phyloP scores from a whole-genome alignment of 805 yeast genomes.

The Yamadazyma tumulicola region DNA sequence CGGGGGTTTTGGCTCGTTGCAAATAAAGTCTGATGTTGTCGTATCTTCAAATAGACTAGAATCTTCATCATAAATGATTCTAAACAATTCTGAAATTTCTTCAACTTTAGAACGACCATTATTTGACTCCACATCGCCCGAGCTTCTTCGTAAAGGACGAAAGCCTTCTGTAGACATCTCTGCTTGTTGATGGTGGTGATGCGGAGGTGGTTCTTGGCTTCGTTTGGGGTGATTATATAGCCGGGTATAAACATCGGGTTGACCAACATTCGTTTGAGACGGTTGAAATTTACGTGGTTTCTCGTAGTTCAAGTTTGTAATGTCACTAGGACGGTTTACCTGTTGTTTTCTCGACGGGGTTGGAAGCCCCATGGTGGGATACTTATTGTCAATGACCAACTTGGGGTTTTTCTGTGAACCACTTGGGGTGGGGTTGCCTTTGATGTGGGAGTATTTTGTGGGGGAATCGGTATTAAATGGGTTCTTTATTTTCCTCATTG shows the following conservation, averaged over 20 bases:
- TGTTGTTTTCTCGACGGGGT: constrained; percentile 4
- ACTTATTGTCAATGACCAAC: neutral
- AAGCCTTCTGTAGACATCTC: neutral
- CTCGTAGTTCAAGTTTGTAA: constrained; percentile 17
- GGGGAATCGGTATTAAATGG: constrained; percentile 12
- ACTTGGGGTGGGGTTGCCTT: neutral
- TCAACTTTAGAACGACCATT: constrained; percentile 1
- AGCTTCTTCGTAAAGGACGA: neutral
- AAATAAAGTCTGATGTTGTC: constrained; percentile 3
- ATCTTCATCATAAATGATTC: constrained; percentile 22
- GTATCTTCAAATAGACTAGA: constrained; percentile 21
- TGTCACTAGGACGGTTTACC: constrained; percentile 15
- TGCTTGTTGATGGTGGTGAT: neutral
- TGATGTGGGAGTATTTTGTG: neutral
- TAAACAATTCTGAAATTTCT: constrained; percentile 14
- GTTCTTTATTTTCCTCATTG: constrained; percentile 23
- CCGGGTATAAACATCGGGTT: constrained; percentile 13
- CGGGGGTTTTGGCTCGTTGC: constrained; percentile 7
- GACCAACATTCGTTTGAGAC: constrained; percentile 1
- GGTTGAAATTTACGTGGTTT: neutral
- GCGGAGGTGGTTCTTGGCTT: neutral
- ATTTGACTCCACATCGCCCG: constrained; percentile 1
- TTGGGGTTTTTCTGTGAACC: neutral
- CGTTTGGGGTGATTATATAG: constrained; percentile 10
- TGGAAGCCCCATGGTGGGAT: neutral